A percentile compares a stretch with the other conserved stretches of the same genome.
phyloP scores from a whole-genome alignment of 1,284 basidiomycete species.

The Neonothopanus nambi region DNA sequence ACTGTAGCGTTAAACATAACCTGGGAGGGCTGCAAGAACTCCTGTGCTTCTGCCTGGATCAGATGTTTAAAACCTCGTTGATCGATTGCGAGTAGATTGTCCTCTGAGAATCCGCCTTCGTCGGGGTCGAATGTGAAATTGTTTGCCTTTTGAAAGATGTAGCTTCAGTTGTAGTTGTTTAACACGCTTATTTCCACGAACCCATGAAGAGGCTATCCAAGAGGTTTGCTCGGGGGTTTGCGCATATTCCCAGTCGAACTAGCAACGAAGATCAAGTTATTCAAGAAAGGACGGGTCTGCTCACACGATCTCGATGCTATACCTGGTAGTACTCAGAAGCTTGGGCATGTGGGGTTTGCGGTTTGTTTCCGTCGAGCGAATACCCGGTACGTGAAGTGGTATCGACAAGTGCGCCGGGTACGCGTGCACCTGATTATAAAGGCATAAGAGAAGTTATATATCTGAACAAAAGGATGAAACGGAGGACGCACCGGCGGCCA shows the following conservation, averaged over 20 bases:
- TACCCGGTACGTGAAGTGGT: constrained; percentile 51
- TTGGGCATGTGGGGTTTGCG: constrained; percentile 42
- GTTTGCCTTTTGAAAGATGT: too few species aligned
- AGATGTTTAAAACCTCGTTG: constrained; percentile 62
- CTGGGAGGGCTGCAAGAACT: constrained; percentile 49
- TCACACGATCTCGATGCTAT: constrained; percentile 27
- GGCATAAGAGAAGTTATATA: background rate
- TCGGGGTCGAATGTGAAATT: background rate
- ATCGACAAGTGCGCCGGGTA: constrained; percentile 46
- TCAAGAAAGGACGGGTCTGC: background rate
- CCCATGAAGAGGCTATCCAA: too few species aligned
- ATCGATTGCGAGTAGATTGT: constrained; percentile 57
- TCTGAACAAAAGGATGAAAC: background rate
- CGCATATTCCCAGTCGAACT: constrained; percentile 53
- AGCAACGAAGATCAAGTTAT: constrained; percentile 8
- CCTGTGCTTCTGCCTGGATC: constrained; percentile 54
- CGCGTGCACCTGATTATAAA: constrained; percentile 37
- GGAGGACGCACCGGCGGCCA: constrained; percentile 25
- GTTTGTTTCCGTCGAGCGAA: constrained; percentile 43
- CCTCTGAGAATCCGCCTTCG: constrained; percentile 51
- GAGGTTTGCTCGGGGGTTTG: constrained; percentile 25
- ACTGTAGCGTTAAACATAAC: constrained; percentile 56
- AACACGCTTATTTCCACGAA: background rate
- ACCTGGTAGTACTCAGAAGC: constrained; percentile 58
- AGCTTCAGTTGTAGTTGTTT: too few species aligned